A percentile compares a stretch with the other conserved stretches of the same genome.
These are phyloP conservation scores for Brassica nigra DNA, from an alignment of 345 rosid genomes.

Conservation along the genomic window DNA sequence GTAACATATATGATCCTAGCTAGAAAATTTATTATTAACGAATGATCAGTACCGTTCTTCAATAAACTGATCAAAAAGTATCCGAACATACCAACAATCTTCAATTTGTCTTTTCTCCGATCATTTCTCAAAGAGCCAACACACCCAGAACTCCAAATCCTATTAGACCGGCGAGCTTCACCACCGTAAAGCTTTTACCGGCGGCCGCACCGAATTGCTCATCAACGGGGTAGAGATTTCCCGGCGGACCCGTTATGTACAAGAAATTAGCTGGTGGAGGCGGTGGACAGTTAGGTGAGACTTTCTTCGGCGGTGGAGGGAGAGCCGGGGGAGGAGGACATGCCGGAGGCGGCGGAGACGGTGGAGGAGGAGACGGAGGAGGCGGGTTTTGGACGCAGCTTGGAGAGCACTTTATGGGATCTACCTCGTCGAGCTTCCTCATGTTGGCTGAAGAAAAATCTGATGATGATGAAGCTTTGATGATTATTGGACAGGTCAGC, in stretches of 20 bases:
- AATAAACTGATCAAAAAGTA: constrained; percentile 17
- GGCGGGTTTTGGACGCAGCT: constrained; percentile 55
- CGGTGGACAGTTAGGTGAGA: constrained; percentile 57
- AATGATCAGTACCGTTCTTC: constrained; percentile 1
- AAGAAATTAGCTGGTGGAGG: constrained; percentile 53
- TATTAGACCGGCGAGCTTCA: constrained; percentile 42
- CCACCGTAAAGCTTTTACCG: constrained; percentile 21
- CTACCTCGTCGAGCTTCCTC: constrained; percentile 41
- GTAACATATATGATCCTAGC: constrained; percentile 27
- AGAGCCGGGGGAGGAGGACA: constrained; percentile 53
- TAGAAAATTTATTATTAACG: constrained; percentile 21
- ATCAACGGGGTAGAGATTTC: constrained; percentile 57
- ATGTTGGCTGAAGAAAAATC: constrained; percentile 17
- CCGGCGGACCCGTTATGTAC: constrained; percentile 69
- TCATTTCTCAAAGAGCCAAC: constrained; percentile 37
- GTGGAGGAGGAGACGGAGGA: constrained; percentile 52
- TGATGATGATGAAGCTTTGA: constrained; percentile 23
- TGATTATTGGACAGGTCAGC: constrained; percentile 30
- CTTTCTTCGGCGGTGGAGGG: constrained; percentile 50
- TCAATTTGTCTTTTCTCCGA: not conserved
- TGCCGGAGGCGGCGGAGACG: constrained; percentile 41
- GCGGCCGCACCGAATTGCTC: constrained; percentile 39
- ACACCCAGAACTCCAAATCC: constrained; percentile 44
- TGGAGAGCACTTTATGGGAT: constrained; percentile 54
- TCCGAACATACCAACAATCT: constrained; percentile 31